Base-by-base conservation (phyloP, 345 rosid species). In the Nasturtium officinale region DNA sequence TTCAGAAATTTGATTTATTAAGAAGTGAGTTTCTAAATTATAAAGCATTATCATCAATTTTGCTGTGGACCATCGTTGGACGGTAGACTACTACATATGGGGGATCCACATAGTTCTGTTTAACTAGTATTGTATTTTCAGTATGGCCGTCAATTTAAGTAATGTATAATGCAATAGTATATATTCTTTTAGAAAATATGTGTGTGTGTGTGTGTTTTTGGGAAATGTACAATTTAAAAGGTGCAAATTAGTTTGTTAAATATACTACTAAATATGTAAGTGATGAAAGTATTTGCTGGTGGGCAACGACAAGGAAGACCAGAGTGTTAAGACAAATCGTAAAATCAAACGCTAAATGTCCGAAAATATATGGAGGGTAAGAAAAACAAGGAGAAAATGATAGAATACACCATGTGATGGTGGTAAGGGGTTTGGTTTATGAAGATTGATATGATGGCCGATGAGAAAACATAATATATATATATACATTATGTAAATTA, bases 341-440 rank as follows among this genome's bases (percentile, higher is more conserved):
- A 62, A 76, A 70, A 69, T 45, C 66, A 76, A 76, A 63, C 46
- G 23, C 79, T 55, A 70, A 69, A 63, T 7, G 67, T 62, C 66
- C 35, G 3, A 70, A 62, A 56, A 33, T 33, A 66, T 46, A 76
- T 76, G 75, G 71, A 76, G 8, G 65, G 54, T 69, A 25, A 46
- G 70, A 43, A 63, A 63, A 76, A 58, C 76, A 76, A 76, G 12
- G 20, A 61, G 71, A 70, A 63, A 29, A 61, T 61, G 46, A 26
- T 63, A 63, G 52, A 76, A 54, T 42, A 61, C 51, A 69, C 52
- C 79, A 76, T 76, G 75, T 69, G 79, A 54, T n/a, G n/a, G n/a
- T n/a, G n/a, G n/a, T 33, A 23, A 11, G 16, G 69, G 47, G 53
- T 61, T 61, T 57, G 51, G 54, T 65, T 59, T 67, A 40, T 61